Evolutionary conservation across 2,329 filamentous ascomycete genomes (phyloP), one percentile per base, ranked within the genome.

Genomic region (Hypoxylon sp.): DNA sequence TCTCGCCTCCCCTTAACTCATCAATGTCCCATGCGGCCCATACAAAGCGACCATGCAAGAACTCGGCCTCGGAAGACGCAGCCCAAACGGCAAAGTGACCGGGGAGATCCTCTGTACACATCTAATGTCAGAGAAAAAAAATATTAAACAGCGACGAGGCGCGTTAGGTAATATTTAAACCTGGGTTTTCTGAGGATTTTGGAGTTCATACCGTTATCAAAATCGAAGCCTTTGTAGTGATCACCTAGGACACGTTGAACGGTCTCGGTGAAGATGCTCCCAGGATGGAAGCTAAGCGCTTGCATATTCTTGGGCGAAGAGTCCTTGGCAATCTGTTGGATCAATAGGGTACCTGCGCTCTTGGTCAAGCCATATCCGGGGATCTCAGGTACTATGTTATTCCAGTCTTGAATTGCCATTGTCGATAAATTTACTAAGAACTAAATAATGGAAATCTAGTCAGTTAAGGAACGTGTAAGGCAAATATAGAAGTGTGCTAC

Each of bases 301-400:
- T 47, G 44, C 44, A 47, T 47, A 24, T 47, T 17, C 19, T 47
- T 24, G 17, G 22, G 17, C 44, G 44, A 47, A 24, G 44, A 22
- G 8, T 47, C 44, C 44, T 47, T 24, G 11, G 19, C 44, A 24
- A 24, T 47, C 22, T 47, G 22, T 13, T 47, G 22, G 44, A 47
- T 47, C 13, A 47, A 24, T 14, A 47, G 22, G 17, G 44, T 24
- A 22, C 22, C 22, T 8, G 44, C 17, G 11, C 22, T 24, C 19
- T 24, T 47, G 44, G 22, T 47, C 8, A 47, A 47, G 9, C 44
- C 44, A 24, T 47, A 47, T 47, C 17, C 44, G 10, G 22, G 22
- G 17, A 47, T 47, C 44, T 47, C 44, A 11, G 44, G 44, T 3
- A 47, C 22, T 47, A 22, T 22, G 3, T 22, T 22, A 47, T 47